Evolutionary conservation across 1,284 basidiomycete genomes (phyloP).

Genomic region (Dichomitus squalens): DNA sequence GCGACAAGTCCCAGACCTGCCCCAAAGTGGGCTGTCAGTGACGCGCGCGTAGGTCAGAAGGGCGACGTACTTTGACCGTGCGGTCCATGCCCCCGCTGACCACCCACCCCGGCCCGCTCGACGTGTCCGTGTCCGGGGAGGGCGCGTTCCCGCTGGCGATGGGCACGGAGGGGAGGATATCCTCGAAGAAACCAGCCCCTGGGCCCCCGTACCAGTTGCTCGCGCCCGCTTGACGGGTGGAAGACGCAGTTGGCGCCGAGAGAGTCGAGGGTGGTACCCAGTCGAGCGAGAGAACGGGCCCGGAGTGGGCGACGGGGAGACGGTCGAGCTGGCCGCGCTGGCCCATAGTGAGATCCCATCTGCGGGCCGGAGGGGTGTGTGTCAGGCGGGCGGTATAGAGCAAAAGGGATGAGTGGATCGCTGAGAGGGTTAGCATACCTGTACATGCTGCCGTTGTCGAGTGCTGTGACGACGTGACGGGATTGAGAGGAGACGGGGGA

Average conservation of each 20-base stretch:
- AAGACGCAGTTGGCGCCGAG: constrained; percentile 9
- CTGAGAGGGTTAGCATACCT: constrained; percentile 17
- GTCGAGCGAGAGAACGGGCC: constrained; percentile 76
- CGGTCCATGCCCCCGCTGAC: constrained; percentile 82
- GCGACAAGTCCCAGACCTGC: constrained; percentile 78
- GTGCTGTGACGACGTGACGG: constrained; percentile 72
- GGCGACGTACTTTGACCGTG: constrained; percentile 66
- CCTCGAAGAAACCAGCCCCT: constrained; percentile 30
- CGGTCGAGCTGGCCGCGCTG: constrained; percentile 73
- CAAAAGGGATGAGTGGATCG: background rate
- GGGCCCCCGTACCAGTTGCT: constrained; percentile 31
- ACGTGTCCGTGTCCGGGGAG: constrained; percentile 28
- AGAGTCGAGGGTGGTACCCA: constrained; percentile 53
- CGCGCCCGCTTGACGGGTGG: constrained; percentile 8
- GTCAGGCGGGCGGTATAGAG: background rate
- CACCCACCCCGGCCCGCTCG: constrained; percentile 75
- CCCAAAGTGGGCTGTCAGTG: constrained; percentile 13
- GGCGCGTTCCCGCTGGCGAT: constrained; percentile 16
- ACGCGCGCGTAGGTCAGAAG: too few relatives aligned
- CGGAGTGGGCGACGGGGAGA: constrained; percentile 77
- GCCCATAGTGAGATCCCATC: constrained; percentile 82
- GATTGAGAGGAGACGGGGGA: constrained; percentile 67
- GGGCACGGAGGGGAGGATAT: constrained; percentile 25
- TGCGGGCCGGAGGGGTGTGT: constrained; percentile 30
- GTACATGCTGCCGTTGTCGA: constrained; percentile 72